A percentile compares a stretch with the other conserved stretches of the same genome.
phyloP scores from a whole-genome alignment of 805 yeast species.

The Diddensiella transvaalensis region DNA sequence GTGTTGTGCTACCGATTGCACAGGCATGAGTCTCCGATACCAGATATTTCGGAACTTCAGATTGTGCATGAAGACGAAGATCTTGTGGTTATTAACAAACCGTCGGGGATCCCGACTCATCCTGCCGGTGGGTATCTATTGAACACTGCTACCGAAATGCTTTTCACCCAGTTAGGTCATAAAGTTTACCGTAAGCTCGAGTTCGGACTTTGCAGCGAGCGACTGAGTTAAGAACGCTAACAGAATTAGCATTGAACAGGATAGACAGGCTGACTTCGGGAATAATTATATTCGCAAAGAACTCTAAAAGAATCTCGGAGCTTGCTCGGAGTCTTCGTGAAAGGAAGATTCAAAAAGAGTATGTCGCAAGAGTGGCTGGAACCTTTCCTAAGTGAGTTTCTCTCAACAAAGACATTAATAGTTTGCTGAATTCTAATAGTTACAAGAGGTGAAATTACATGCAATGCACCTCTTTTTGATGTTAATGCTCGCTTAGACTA shows the following conservation, averaged over 20 bases:
- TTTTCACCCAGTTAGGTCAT: constrained; percentile 59
- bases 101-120: constrained; percentile 92
- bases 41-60: constrained; percentile 49
- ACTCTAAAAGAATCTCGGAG: constrained; percentile 62
- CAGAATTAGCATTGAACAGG: constrained; percentile 73
- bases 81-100: constrained; percentile 82
- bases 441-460: constrained; percentile 39
- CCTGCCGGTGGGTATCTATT: constrained; percentile 84
- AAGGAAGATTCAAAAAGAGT: constrained; percentile 67
- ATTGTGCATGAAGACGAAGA: constrained; percentile 73
- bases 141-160: constrained; percentile 73
- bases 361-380: constrained; percentile 79
- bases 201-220: not conserved
- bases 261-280: constrained; percentile 85
- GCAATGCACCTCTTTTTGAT: constrained; percentile 61
- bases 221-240: too few species aligned
- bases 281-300: constrained; percentile 74
- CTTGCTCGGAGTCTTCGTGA: constrained; percentile 58
- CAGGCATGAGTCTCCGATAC: constrained; percentile 87
- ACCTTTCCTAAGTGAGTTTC: constrained; percentile 51
- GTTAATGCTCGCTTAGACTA: constrained; percentile 63
- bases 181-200: constrained; percentile 49
- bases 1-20: constrained; percentile 73
- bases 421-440: not conserved
- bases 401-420: too few species aligned